These are phyloP conservation scores for Monosporozyma siamensis DNA, from an alignment of 805 yeast species.

Conservation along the genomic window DNA sequence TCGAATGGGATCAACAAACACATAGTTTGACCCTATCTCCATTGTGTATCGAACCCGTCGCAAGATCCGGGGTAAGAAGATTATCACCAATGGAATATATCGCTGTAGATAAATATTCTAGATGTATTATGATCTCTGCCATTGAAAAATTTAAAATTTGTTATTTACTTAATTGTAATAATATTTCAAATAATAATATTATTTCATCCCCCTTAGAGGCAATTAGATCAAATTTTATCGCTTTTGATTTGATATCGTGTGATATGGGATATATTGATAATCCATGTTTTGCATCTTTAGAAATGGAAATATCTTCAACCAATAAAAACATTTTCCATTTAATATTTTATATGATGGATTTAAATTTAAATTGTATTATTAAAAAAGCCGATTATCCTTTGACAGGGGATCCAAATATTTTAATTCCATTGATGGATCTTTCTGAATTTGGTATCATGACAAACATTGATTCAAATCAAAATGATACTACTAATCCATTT, in stretches of 20 bases:
- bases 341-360: slow-evolving; percentile 71
- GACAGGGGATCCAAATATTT: slow-evolving; percentile 35
- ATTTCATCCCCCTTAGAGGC: slow-evolving; percentile 61
- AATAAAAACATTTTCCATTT: slow-evolving; percentile 32
- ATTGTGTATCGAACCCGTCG: slow-evolving; percentile 46
- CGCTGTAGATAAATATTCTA: slow-evolving; percentile 57
- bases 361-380: slow-evolving; percentile 73
- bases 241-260: slow-evolving; percentile 47
- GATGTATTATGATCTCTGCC: slow-evolving; percentile 64
- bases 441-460: slow-evolving; percentile 17
- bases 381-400: slow-evolving; percentile 36
- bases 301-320: slow-evolving; percentile 29
- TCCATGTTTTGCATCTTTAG: slow-evolving; percentile 78
- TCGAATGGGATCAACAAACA: slow-evolving; percentile 19
- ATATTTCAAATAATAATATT: slow-evolving; percentile 24
- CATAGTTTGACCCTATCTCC: slow-evolving; percentile 35
- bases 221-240: slow-evolving; percentile 39
- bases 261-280: slow-evolving; percentile 68
- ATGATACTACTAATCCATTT: slow-evolving; percentile 40
- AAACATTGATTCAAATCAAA: slow-evolving; percentile 5
- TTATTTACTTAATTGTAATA: slow-evolving; percentile 48
- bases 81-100: slow-evolving; percentile 66
- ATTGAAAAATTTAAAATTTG: slow-evolving; percentile 67
- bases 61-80: slow-evolving; percentile 68
- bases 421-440: slow-evolving; percentile 57